These are phyloP conservation scores for Dictyostelium discoideum DNA, from an alignment of 78 protist genomes.

Conservation along the genomic window DNA sequence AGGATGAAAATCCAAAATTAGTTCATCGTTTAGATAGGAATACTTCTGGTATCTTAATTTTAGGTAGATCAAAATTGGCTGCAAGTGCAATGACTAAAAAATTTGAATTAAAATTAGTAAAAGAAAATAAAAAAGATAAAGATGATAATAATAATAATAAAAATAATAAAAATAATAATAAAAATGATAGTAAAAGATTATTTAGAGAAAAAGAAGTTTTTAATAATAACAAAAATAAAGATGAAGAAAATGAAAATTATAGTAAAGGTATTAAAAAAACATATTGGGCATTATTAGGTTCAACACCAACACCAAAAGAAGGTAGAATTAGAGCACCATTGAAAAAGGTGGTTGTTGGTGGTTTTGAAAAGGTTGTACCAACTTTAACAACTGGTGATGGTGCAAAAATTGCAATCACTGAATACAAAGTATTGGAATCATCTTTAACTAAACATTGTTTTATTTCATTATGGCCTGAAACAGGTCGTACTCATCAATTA, in stretches of 20 bases:
- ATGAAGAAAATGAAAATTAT: slow-evolving; percentile 13
- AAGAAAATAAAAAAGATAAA: not conserved
- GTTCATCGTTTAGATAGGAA: slow-evolving; percentile 46
- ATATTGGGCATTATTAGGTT: slow-evolving; percentile 77
- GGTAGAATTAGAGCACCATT: slow-evolving; percentile 75
- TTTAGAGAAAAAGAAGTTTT: not conserved
- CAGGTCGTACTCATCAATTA: slow-evolving; percentile 80
- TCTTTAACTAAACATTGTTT: slow-evolving; percentile 28
- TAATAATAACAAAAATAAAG: not conserved
- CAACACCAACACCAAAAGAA: slow-evolving; percentile 61
- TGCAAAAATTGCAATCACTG: slow-evolving; percentile 58
- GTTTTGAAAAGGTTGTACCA: slow-evolving; percentile 54
- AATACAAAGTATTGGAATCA: slow-evolving; percentile 41
- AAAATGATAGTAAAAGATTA: not conserved
- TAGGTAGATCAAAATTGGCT: slow-evolving; percentile 61
- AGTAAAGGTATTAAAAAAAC: slow-evolving; percentile 48
- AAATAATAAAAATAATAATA: not conserved
- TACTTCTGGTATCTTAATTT: slow-evolving; percentile 65
- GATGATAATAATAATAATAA: not conserved
- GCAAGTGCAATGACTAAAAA: slow-evolving; percentile 54
- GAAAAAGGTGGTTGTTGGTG: slow-evolving; percentile 33
- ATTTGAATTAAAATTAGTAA: slow-evolving; percentile 39
- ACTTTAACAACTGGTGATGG: slow-evolving; percentile 49
- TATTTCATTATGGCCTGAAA: slow-evolving; percentile 76
- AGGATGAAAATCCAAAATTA: slow-evolving; percentile 36